Base-by-base conservation (phyloP, 202 grass and related monocot genomes). In the Cymbopogon flexuosus region DNA sequence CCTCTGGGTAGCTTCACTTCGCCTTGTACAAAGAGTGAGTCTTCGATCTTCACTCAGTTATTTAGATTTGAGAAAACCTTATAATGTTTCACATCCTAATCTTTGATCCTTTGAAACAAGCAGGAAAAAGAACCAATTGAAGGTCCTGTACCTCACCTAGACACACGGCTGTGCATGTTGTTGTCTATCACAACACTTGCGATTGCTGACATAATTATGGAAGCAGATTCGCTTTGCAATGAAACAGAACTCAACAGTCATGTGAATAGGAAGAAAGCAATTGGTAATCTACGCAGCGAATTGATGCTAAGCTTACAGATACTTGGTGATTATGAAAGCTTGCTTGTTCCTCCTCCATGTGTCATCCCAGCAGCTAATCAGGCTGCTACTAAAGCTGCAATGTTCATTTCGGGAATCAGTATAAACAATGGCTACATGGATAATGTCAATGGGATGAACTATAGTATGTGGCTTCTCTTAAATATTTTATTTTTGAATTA, bases 61-160 rank as follows among this genome's bases (percentile, higher is more conserved):
- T 15, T 49, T 62, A 42, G 4, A 42, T 72, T 33, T 52, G 24
- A n/a, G 15, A 10, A 6, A 83, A 33, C 30, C 4, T 52, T 34
- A 85, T 34, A 75, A 27, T 81, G 8, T 79, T 73, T 71, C 62
- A 80, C 36, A 68, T 79, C 56, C 49, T 85, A 85, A 83, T 87
- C n/a, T 56, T 66, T 33, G 63, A 65, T 73, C 8, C 30, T 88
- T 36, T 62, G 39, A 83, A 77, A 70, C 68, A 84, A 84, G 35
- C 61, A 98, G 96, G 96, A 98, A 89, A 92, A 92, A 82, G 96
- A 98, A 74, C 96, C 90, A 49, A 87, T 85, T 11, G 96, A 98
- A 77, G 96, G 96, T 40, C 96, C 96, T 66, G 92, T 98, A 7
- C 96, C 96, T 82, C 96, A 87, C 59, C 78, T 98, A 82, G 96